A percentile compares a stretch with the other conserved stretches of the same genome.
Conservation (phyloP, 129 eudicot species). For the Flaveria bidentis region DNA sequence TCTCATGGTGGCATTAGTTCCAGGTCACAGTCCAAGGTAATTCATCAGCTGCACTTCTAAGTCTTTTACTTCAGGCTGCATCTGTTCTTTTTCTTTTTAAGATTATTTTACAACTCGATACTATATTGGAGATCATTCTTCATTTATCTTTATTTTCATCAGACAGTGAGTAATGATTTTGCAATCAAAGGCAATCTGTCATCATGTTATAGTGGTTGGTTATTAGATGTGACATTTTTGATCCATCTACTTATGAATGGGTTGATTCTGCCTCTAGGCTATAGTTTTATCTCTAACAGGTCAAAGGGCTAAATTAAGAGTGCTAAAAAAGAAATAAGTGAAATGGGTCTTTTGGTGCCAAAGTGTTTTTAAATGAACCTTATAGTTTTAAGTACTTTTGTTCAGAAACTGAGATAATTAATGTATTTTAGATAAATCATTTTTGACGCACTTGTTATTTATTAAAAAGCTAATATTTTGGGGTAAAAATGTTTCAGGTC, state of each 20-base stretch:
- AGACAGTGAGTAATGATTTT: neutral
- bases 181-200: neutral
- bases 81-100: neutral
- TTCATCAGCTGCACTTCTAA: conserved; percentile 6
- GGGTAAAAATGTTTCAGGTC: neutral
- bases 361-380: neutral
- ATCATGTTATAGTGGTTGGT: neutral
- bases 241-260: neutral
- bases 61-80: conserved; percentile 3
- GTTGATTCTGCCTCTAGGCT: neutral
- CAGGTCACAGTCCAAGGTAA: conserved; percentile 56
- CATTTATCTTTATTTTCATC: neutral
- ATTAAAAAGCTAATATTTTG: neutral
- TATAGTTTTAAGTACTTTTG: neutral
- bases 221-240: neutral
- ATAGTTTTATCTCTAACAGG: neutral
- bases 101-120: conserved; percentile 3
- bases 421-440: neutral
- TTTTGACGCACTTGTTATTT: neutral
- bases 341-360: neutral
- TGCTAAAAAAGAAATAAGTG: neutral
- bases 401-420: neutral
- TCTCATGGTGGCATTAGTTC: conserved; percentile 35
- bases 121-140: conserved; percentile 1
- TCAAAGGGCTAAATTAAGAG: neutral